Percentiles rank a stretch among this genome's conserved stretches.
phyloP scores from a whole-genome alignment of 768 basidiomycete genomes.

The Leccinellum luteum region DNA sequence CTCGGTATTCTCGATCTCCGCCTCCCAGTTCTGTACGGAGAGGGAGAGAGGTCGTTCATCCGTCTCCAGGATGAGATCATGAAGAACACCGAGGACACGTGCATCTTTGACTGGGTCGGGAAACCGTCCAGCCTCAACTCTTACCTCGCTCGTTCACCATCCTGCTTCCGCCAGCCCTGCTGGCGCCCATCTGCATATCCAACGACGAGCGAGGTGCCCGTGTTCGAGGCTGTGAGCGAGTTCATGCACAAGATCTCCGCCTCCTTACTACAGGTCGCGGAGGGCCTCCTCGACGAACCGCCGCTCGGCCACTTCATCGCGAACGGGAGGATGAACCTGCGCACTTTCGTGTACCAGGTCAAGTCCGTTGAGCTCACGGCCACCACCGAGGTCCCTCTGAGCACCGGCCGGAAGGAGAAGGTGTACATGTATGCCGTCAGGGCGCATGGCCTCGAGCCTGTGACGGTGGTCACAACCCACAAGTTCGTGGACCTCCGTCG shows the following conservation, averaged over 20 bases:
- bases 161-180: slow-evolving; percentile 17
- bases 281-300: slow-evolving; percentile 20
- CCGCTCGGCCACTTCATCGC: slow-evolving; percentile 30
- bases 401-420: slow-evolving; percentile 4
- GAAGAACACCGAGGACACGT: slow-evolving; percentile 25
- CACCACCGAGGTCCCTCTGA: slow-evolving; percentile 3
- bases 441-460: slow-evolving; percentile 17
- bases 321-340: slow-evolving; percentile 30
- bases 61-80: slow-evolving; percentile 30
- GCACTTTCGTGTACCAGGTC: slow-evolving; percentile 24
- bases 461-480: slow-evolving; percentile 14
- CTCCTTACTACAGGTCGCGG: slow-evolving; percentile 11
- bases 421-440: slow-evolving; percentile 19
- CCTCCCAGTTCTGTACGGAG: slow-evolving; percentile 30
- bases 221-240: slow-evolving; percentile 14
- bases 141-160: slow-evolving; percentile 23
- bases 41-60: slow-evolving; percentile 20
- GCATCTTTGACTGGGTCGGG: slow-evolving; percentile 30
- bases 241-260: slow-evolving; percentile 19
- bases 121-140: slow-evolving; percentile 26
- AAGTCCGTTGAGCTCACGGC: slow-evolving; percentile 7
- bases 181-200: slow-evolving; percentile 10
- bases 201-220: neutral
- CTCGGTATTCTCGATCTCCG: slow-evolving; percentile 26
- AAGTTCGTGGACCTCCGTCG: slow-evolving; percentile 3